A percentile compares a stretch with the other conserved stretches of the same genome.
These are phyloP conservation scores for Macaranga tanarius DNA, from an alignment of 441 rosid genomes.

Conservation along the genomic window DNA sequence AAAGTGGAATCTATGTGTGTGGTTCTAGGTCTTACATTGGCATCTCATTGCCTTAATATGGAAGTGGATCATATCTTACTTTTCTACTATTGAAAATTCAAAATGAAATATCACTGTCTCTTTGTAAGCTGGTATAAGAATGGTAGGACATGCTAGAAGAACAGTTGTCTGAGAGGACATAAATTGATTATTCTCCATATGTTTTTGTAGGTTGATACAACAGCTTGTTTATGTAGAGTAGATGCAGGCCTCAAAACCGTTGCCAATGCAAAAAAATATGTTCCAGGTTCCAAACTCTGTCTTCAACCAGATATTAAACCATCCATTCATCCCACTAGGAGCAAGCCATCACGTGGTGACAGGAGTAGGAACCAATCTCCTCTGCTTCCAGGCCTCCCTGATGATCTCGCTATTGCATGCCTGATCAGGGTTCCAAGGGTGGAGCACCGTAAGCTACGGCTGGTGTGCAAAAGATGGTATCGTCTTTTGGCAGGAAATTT, in stretches of 20 bases:
- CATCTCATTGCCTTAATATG: background rate
- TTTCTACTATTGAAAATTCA: background rate
- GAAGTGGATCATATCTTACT: background rate
- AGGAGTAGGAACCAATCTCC: slow-evolving; percentile 75
- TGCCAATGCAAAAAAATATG: slow-evolving; percentile 82
- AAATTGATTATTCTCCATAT: slow-evolving; percentile 9
- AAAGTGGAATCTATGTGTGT: background rate
- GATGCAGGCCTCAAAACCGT: slow-evolving; percentile 91
- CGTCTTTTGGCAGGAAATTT: slow-evolving; percentile 72
- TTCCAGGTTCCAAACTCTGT: slow-evolving; percentile 89
- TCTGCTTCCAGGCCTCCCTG: slow-evolving; percentile 89
- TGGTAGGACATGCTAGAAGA: background rate
- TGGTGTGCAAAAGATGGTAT: slow-evolving; percentile 88
- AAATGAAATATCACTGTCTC: slow-evolving; percentile 1
- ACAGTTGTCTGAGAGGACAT: background rate
- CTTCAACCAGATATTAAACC: slow-evolving; percentile 91
- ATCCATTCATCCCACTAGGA: slow-evolving; percentile 72
- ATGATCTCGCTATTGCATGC: slow-evolving; percentile 91
- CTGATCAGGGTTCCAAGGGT: slow-evolving; percentile 85
- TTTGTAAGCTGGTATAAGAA: background rate
- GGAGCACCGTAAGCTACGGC: slow-evolving; percentile 73
- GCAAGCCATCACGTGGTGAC: slow-evolving; percentile 65
- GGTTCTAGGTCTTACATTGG: background rate
- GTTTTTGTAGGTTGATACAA: slow-evolving; percentile 79
- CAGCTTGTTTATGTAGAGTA: slow-evolving; percentile 89